Base-by-base conservation (phyloP, 2,329 filamentous ascomycete genomes). In the Colletotrichum simmondsii region DNA sequence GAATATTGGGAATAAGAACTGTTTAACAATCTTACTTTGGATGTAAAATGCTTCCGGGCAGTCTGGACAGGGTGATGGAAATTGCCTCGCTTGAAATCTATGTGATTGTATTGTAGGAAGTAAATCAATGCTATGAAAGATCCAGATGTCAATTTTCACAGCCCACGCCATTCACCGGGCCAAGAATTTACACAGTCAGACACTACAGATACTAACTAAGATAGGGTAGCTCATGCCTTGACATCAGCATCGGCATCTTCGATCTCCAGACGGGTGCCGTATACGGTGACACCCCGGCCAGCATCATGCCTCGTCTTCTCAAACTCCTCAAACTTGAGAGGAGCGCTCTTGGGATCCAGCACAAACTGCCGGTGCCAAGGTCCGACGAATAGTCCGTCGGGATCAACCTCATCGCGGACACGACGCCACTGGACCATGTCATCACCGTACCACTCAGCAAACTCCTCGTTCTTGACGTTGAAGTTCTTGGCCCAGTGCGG, bases 401-500 rank as follows among this genome's bases (percentile, higher is more conserved):
- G 92, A 79, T 98, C 95, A 42, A 90, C 91, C 65, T 91, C 87
- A 71, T 92, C 87, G 63, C 95, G 88, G 6, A 97, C 87, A 32
- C 87, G 84, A 49, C 93, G 86, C 89, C 93, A 98, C 61, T 89
- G 84, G 19, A 86, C 83, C 72, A 97, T 85, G 65, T 92, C 85
- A 16, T 87, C 82, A 42, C 92, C 92, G 80, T 97, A 97, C 81
- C 94, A 90, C 2, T 82, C 80, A 69, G 90, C 87, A 54, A 97
- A 87, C 0, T 85, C 78, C 11, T 88, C 87, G 5, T 88, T 87
- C 12, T 88, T 87, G 61, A 87, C 86, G 64, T 87, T 86, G 82
- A 97, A 98, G 81, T 98, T 98, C 88, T 98, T 98, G 7, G 95
- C 95, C 94, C 95, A 98, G 83, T 98, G 95, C n/a, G 95, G 95